Percentiles rank a stretch among this genome's conserved stretches.
phyloP scores from a whole-genome alignment of 2,329 filamentous ascomycete genomes.

The Dactylellina parvicollis region DNA sequence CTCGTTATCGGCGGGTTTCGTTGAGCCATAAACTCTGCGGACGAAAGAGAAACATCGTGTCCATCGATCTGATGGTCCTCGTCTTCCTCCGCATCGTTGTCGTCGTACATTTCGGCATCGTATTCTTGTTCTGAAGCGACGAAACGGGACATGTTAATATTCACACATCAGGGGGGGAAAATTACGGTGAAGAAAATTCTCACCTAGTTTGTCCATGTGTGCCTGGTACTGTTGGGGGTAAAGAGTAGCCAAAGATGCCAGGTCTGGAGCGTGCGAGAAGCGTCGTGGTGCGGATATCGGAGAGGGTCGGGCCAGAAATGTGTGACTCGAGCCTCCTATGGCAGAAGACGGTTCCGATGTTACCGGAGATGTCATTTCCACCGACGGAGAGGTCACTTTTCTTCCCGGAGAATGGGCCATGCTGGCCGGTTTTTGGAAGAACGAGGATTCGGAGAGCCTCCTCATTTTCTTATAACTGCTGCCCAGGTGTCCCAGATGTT shows the following conservation, averaged over 20 bases:
- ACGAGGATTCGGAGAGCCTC: constrained; percentile 50
- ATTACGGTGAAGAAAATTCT: neutral
- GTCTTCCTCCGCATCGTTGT: constrained; percentile 42
- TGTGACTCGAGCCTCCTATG: constrained; percentile 38
- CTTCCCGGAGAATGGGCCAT: constrained; percentile 36
- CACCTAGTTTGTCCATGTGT: constrained; percentile 53
- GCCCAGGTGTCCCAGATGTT: constrained; percentile 36
- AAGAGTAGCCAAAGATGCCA: constrained; percentile 45
- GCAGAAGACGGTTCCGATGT: constrained; percentile 46
- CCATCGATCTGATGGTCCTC: constrained; percentile 40
- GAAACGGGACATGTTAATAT: too few species aligned
- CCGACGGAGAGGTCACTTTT: constrained; percentile 38
- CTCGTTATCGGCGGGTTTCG: constrained; percentile 38
- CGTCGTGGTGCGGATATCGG: constrained; percentile 32
- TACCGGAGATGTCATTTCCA: constrained; percentile 51
- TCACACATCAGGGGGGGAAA: neutral
- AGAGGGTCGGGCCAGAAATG: constrained; percentile 45
- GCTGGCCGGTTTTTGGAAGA: constrained; percentile 46
- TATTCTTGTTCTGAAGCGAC: constrained; percentile 47
- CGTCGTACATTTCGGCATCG: constrained; percentile 52
- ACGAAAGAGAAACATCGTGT: constrained; percentile 20
- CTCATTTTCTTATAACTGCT: constrained; percentile 48
- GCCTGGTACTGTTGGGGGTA: constrained; percentile 52
- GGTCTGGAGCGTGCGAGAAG: constrained; percentile 48
- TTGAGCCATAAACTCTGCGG: constrained; percentile 27